phyloP scores from a whole-genome alignment of 176 grass and related monocot genomes.

The Carex parvula region DNA sequence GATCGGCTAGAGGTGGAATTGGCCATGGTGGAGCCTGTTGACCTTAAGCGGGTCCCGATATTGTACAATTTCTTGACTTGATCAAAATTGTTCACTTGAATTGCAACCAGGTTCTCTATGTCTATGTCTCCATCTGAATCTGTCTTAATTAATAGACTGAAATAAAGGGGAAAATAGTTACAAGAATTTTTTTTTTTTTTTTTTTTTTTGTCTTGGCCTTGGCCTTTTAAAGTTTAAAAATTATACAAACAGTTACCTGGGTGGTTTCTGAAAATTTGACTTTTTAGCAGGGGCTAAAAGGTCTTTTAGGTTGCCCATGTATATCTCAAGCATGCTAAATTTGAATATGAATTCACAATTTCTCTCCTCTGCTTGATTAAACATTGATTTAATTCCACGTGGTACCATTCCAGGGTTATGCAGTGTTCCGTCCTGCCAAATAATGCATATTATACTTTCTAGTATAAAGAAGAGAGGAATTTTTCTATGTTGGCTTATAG shows the following conservation, averaged over 20 bases:
- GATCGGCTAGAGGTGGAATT: constrained; percentile 96
- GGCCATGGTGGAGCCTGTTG: constrained; percentile 83
- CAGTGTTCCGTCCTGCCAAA: constrained; percentile 57
- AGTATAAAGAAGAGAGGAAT: neutral
- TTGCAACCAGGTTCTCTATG: constrained; percentile 75
- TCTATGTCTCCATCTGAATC: constrained; percentile 66
- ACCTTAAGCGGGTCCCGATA: constrained; percentile 60
- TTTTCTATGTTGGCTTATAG: neutral
- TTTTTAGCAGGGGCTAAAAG: constrained; percentile 55
- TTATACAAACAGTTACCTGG: constrained; percentile 42
- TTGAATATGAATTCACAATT: constrained; percentile 65
- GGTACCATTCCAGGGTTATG: constrained; percentile 62
- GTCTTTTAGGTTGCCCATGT: constrained; percentile 89
- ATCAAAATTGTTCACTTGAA: constrained; percentile 67
- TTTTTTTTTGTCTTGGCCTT: neutral
- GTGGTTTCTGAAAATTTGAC: constrained; percentile 50
- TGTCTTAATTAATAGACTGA: constrained; percentile 78
- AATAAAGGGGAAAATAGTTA: constrained; percentile 23
- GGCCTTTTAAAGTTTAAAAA: neutral
- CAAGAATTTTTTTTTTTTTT: neutral
- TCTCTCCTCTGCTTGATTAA: constrained; percentile 61
- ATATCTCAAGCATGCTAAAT: constrained; percentile 99
- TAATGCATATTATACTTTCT: neutral
- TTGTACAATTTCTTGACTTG: constrained; percentile 91
- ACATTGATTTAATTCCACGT: constrained; percentile 71